Base-by-base conservation (phyloP, 2,329 filamentous ascomycete genomes). In the Diplodia intermedia region DNA sequence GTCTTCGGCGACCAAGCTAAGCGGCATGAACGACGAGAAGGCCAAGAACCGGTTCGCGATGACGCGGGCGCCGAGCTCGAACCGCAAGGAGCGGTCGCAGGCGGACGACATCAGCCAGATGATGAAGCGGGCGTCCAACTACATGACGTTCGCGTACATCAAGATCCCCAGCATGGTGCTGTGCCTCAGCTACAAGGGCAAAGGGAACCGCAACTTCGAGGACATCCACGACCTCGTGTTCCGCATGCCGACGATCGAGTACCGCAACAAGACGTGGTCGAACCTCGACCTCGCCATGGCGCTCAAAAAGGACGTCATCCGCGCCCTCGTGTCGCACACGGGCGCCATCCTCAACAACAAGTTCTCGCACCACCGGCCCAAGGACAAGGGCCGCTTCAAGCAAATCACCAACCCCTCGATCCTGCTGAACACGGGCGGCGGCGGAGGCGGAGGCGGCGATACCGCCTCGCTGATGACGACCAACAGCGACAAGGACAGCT, bases 151-250 rank as follows among this genome's bases (percentile, higher is more conserved):
- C 70, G 91, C 94, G 2, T 94, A 97, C 79, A 93, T 99, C 79
- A 95, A 93, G 79, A 92, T 99, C 75, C 93, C 94, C 2, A 95
- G 93, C 68, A 94, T 99, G 73, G 93, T 98, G 2, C 88, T 99
- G 40, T 99, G 95, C 77, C 85, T 99, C 33, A 96, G 92, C 76
- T 97, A 97, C 85, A 97, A 98, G 79, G 95, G 96, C 75, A 96
- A 93, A 78, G 93, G 94, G 54, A 92, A 97, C 71, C 92, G 94
- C 76, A 99, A 98, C 75, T 86, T 99, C 68, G 93, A 97, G 81
- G 96, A 99, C 79, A 91, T 99, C 18, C 94, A 99, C 80, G 91
- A 98, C 76, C 96, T 99, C 73, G 95, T 99, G 60, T 99, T 99
- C 86, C 90, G 93, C 40, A 88, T 99, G 81, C 95, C 95, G 3